These are phyloP conservation scores for Camelina neglecta DNA, from an alignment of 345 rosid species.

Conservation along the genomic window DNA sequence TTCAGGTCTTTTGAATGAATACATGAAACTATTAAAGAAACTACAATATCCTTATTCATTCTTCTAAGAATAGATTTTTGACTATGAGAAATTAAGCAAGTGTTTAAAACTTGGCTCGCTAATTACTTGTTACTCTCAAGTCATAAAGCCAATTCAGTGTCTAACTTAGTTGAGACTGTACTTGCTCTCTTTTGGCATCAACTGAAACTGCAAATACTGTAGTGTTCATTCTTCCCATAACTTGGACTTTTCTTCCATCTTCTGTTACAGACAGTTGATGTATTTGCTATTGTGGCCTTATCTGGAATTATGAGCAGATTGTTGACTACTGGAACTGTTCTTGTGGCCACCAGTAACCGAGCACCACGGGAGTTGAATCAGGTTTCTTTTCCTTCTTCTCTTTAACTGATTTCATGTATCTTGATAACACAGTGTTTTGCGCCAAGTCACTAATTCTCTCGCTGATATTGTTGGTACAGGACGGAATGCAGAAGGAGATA, in stretches of 20 bases:
- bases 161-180: slow-evolving; percentile 14
- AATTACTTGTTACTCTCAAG: background rate
- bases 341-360: slow-evolving; percentile 93
- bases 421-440: background rate
- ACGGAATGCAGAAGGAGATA: slow-evolving; percentile 92
- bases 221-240: slow-evolving; percentile 27
- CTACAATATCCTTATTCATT: background rate
- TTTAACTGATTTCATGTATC: background rate
- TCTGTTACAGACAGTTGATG: slow-evolving; percentile 86
- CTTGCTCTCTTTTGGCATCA: background rate
- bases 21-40: background rate
- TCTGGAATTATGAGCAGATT: slow-evolving; percentile 99
- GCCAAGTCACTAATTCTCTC: slow-evolving; percentile 1
- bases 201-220: background rate
- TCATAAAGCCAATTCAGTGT: background rate
- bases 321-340: slow-evolving; percentile 82
- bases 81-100: background rate
- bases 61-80: background rate
- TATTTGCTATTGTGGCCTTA: slow-evolving; percentile 96
- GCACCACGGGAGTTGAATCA: slow-evolving; percentile 91
- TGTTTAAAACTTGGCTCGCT: background rate
- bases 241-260: slow-evolving; percentile 42
- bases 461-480: slow-evolving; percentile 53
- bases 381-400: slow-evolving; percentile 46
- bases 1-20: slow-evolving; percentile 60